phyloP scores from a whole-genome alignment of 148 eudicot genomes.

The Talinum fruticosum region DNA sequence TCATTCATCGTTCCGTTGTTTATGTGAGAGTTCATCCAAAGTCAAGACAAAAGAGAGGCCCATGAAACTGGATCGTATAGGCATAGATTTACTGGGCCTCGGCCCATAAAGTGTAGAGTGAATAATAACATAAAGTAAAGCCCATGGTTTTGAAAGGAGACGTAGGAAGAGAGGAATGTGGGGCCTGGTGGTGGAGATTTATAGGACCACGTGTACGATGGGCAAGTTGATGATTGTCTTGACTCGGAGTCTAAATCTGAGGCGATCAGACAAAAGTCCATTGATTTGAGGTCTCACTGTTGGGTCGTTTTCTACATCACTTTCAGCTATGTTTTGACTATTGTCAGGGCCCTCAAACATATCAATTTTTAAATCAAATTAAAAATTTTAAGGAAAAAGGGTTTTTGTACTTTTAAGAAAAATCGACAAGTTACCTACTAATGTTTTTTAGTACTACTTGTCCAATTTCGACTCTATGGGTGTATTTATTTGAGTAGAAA shows the following conservation, averaged over 20 bases:
- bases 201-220: neutral
- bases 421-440: neutral
- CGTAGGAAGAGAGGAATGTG: neutral
- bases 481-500: too few relatives aligned
- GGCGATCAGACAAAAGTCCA: neutral
- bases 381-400: neutral
- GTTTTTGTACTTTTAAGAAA: neutral
- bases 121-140: neutral
- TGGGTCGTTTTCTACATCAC: neutral
- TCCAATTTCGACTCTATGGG: neutral
- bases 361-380: neutral
- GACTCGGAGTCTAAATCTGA: neutral
- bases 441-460: neutral
- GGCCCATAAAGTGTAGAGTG: neutral
- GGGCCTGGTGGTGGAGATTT: neutral
- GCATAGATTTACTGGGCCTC: neutral
- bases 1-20: too few relatives aligned
- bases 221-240: neutral
- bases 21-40: too few relatives aligned
- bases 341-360: neutral
- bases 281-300: neutral
- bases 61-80: neutral
- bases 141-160: conserved; percentile 23
- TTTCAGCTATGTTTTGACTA: neutral
- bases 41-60: too few relatives aligned